Evolutionary conservation across 116 monocot genomes (phyloP).

Genomic region (Papilionanthe hybrid): DNA sequence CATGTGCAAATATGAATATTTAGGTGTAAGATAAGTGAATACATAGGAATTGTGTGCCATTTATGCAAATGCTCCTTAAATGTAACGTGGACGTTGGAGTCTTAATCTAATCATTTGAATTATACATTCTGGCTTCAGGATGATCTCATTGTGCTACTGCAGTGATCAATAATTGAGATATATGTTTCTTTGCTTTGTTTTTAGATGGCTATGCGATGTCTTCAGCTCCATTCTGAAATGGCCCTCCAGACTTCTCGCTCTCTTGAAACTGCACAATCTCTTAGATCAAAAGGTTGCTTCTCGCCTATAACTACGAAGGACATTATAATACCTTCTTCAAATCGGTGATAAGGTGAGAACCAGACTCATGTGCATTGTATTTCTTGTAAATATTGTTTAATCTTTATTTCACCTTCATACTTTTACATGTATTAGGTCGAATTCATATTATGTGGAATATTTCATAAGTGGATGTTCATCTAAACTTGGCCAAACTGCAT

Average conservation of each 20-base stretch:
- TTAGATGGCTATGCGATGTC: slow-evolving; percentile 91
- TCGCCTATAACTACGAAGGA: slow-evolving; percentile 40
- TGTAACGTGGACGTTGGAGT: not conserved
- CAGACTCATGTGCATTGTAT: not conserved
- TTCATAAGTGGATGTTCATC: not conserved
- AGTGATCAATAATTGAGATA: not conserved
- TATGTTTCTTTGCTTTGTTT: not conserved
- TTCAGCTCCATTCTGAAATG: slow-evolving; percentile 88
- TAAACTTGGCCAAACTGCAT: not conserved
- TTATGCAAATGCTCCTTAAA: not conserved
- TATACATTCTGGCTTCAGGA: not conserved
- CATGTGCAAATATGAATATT: too few species aligned
- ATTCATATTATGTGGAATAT: not conserved
- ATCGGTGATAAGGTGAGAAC: slow-evolving; percentile 1
- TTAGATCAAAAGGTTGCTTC: slow-evolving; percentile 18
- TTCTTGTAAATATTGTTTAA: not conserved
- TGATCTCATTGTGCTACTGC: not conserved
- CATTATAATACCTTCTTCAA: slow-evolving; percentile 67
- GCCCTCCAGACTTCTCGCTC: slow-evolving; percentile 78
- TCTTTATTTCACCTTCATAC: not conserved
- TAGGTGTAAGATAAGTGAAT: too few species aligned
- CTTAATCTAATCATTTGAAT: not conserved
- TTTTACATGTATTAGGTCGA: not conserved
- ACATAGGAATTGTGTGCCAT: too few species aligned
- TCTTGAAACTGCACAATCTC: slow-evolving; percentile 59